Evolutionary conservation across 2,329 filamentous ascomycete genomes (phyloP).

Genomic region (Trichophyton simii): DNA sequence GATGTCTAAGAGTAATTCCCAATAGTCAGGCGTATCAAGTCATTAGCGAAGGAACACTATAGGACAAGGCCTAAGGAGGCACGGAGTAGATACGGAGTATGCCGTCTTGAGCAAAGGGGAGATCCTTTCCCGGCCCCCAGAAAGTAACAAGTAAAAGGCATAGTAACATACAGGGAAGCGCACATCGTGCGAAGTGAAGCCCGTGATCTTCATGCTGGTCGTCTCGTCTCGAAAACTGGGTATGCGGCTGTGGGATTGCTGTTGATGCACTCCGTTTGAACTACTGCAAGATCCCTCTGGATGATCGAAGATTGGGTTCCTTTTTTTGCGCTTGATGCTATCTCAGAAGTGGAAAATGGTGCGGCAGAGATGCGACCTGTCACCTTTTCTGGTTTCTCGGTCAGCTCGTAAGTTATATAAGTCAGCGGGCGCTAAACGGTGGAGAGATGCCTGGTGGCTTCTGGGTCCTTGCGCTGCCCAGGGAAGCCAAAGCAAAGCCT

Average conservation of each 20-base stretch:
- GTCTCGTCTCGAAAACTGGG: background rate
- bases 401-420: background rate
- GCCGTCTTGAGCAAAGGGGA: no score
- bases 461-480: background rate
- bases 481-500: background rate
- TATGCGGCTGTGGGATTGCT: background rate
- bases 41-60: background rate
- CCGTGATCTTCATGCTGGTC: conserved; percentile 51
- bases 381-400: background rate
- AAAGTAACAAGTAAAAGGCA: background rate
- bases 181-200: conserved; percentile 60
- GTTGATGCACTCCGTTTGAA: background rate
- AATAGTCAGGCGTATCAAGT: background rate
- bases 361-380: background rate
- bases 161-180: conserved; percentile 49
- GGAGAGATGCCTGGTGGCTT: background rate
- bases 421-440: conserved; percentile 2
- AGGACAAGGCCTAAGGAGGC: background rate
- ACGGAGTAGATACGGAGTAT: background rate
- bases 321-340: background rate
- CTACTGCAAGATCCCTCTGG: background rate
- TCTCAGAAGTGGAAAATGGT: background rate
- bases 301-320: background rate
- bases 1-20: conserved; percentile 49
- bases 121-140: background rate